Conservation (phyloP, 768 basidiomycete genomes). For the Steccherinum ochraceum region DNA sequence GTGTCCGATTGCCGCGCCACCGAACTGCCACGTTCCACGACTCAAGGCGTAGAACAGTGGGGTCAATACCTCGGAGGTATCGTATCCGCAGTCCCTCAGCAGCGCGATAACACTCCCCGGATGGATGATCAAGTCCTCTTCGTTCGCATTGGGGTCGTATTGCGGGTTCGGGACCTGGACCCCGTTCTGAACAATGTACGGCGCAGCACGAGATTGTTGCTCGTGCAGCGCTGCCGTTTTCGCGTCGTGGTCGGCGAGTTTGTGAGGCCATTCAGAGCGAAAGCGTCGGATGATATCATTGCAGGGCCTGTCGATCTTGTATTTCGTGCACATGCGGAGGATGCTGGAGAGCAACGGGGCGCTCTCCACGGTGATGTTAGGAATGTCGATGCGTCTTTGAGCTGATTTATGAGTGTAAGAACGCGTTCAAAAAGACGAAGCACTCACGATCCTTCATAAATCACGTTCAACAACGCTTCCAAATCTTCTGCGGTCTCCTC, state of each 20-base stretch:
- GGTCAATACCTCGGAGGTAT: conserved; percentile 12
- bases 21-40: conserved; percentile 17
- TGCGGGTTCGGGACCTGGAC: neutral
- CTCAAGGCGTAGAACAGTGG: conserved; percentile 24
- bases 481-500: conserved; percentile 12
- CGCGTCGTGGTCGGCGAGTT: conserved; percentile 2
- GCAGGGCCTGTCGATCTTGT: conserved; percentile 4
- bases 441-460: conserved; percentile 15
- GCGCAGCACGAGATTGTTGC: neutral
- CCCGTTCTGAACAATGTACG: neutral
- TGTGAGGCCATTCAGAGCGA: conserved; percentile 1
- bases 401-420: neutral
- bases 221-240: neutral
- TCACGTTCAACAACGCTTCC: conserved; percentile 6
- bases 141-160: neutral
- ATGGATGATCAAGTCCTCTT: conserved; percentile 16
- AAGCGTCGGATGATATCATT: conserved; percentile 4
- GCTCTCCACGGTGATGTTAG: conserved; percentile 10
- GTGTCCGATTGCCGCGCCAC: conserved; percentile 11
- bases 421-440: neutral
- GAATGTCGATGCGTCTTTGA: conserved; percentile 15
- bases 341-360: conserved; percentile 10
- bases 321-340: conserved; percentile 12
- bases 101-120: conserved; percentile 20
- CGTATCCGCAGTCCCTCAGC: conserved; percentile 17